phyloP scores from a whole-genome alignment of 345 rosid genomes.

The Draba incana region DNA sequence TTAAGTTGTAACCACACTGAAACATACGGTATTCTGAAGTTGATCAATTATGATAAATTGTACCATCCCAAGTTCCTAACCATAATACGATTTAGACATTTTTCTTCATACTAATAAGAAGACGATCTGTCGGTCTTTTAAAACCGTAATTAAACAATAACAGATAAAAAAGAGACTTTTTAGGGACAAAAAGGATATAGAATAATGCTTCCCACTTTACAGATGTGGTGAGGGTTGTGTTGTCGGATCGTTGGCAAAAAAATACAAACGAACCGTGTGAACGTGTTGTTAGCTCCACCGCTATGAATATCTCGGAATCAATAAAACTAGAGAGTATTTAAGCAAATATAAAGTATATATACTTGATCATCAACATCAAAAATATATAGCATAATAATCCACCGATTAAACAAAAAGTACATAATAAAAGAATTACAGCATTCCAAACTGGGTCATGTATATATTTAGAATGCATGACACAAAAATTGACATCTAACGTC shows the following conservation, averaged over 20 bases:
- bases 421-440: not conserved
- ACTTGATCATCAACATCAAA: not conserved
- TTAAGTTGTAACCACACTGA: not conserved
- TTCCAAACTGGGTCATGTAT: not conserved
- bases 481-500: not conserved
- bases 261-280: slow-evolving; percentile 7
- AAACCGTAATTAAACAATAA: too few species aligned
- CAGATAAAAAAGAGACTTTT: too few species aligned
- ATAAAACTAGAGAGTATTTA: not conserved
- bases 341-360: not conserved
- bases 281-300: slow-evolving; percentile 20
- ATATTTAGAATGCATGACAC: slow-evolving; percentile 3
- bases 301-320: not conserved
- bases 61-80: too few species aligned
- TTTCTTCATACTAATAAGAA: too few species aligned
- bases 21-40: too few species aligned
- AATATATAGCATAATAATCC: not conserved
- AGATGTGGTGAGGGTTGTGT: slow-evolving; percentile 3
- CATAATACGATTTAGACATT: too few species aligned
- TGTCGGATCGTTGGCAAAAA: slow-evolving; percentile 22
- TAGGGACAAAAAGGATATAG: not conserved
- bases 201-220: slow-evolving; percentile 16
- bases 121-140: too few species aligned
- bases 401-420: not conserved
- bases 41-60: too few species aligned